These are phyloP conservation scores for Nothopassalora personata DNA, from an alignment of 2,329 filamentous ascomycete species.

Conservation along the genomic window DNA sequence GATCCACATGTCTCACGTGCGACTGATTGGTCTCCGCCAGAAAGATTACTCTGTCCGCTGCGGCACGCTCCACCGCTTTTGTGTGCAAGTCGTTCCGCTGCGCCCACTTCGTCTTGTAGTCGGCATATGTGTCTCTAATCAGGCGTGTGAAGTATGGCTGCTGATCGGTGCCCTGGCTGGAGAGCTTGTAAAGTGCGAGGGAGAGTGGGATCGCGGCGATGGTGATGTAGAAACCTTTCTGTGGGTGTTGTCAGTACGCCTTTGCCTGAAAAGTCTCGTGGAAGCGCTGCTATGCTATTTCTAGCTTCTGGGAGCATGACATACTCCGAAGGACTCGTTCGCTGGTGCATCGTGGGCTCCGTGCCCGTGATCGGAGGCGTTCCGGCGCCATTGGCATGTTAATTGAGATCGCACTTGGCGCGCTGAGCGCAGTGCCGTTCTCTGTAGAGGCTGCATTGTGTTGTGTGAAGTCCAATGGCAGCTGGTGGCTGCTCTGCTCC, in stretches of 20 bases:
- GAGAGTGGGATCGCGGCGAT: slow-evolving; percentile 43
- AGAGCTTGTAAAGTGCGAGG: slow-evolving; percentile 43
- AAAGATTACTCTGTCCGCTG: slow-evolving; percentile 58
- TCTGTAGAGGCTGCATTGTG: slow-evolving; percentile 43
- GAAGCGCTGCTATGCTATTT: background rate
- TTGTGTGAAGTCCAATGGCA: slow-evolving; percentile 17
- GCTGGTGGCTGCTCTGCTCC: background rate
- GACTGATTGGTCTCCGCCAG: slow-evolving; percentile 41
- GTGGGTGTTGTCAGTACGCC: background rate
- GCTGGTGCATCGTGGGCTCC: slow-evolving; percentile 35
- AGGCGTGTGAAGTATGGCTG: slow-evolving; percentile 43
- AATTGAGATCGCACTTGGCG: slow-evolving; percentile 33
- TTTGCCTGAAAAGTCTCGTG: background rate
- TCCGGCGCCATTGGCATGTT: slow-evolving; percentile 38
- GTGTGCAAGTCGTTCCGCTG: slow-evolving; percentile 57
- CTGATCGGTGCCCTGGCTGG: slow-evolving; percentile 37
- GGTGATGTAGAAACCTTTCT: slow-evolving; percentile 46
- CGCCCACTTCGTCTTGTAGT: slow-evolving; percentile 50
- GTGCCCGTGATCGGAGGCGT: slow-evolving; percentile 34
- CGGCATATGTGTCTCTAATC: slow-evolving; percentile 54
- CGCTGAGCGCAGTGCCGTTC: slow-evolving; percentile 40
- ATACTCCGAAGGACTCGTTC: slow-evolving; percentile 49
- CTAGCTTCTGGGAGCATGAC: slow-evolving; percentile 24
- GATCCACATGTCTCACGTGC: slow-evolving; percentile 42
- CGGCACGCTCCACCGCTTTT: slow-evolving; percentile 57